Percentiles rank a stretch among this genome's conserved stretches.
These are phyloP conservation scores for Polygonum maritimum DNA, from an alignment of 148 eudicot genomes.

Conservation along the genomic window DNA sequence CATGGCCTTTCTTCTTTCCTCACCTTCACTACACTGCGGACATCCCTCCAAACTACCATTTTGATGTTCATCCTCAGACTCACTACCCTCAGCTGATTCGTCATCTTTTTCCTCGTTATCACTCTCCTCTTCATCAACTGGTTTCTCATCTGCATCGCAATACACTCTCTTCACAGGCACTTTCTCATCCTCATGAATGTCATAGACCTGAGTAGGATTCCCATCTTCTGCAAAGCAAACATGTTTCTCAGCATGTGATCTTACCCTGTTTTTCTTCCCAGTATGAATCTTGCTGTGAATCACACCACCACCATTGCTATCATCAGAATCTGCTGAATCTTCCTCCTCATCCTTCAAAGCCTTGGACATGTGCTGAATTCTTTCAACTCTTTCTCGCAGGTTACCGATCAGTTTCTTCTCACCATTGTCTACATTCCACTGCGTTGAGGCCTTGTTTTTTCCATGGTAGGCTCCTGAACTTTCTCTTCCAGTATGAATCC, in stretches of 20 bases:
- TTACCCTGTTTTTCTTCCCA: slow-evolving; percentile 13
- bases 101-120: slow-evolving; percentile 24
- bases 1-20: slow-evolving; percentile 15
- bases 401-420: slow-evolving; percentile 29
- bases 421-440: slow-evolving; percentile 9
- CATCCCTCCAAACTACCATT: slow-evolving; percentile 38
- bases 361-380: slow-evolving; percentile 27
- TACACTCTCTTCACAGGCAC: slow-evolving; percentile 18
- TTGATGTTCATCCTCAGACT: slow-evolving; percentile 30
- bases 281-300: slow-evolving; percentile 11
- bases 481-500: background rate
- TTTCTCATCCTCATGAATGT: slow-evolving; percentile 26
- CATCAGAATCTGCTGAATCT: slow-evolving; percentile 24
- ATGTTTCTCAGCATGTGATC: slow-evolving; percentile 32
- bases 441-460: slow-evolving; percentile 13
- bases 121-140: slow-evolving; percentile 25
- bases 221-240: slow-evolving; percentile 65
- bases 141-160: slow-evolving; percentile 32
- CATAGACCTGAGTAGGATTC: slow-evolving; percentile 29
- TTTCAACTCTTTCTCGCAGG: slow-evolving; percentile 39
- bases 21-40: slow-evolving; percentile 29
- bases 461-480: background rate
- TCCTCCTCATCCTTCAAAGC: slow-evolving; percentile 34
- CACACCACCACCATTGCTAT: slow-evolving; percentile 11
- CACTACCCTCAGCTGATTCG: slow-evolving; percentile 13